These are phyloP conservation scores for Monilinia laxa DNA, from an alignment of 2,329 filamentous ascomycete species.

Conservation along the genomic window DNA sequence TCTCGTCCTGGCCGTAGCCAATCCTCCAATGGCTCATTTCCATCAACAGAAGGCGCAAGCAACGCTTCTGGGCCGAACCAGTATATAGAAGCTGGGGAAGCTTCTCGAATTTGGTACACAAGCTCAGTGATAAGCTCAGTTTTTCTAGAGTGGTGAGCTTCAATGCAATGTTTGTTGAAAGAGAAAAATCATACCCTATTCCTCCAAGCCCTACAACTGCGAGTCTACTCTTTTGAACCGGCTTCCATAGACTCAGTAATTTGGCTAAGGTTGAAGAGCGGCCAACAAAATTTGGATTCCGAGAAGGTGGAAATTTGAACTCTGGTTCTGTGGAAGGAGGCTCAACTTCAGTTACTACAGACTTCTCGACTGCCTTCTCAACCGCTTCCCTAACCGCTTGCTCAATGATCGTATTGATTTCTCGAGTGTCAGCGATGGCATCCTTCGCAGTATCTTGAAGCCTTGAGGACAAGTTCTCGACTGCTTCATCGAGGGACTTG, in stretches of 20 bases:
- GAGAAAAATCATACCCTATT: slow-evolving; percentile 28
- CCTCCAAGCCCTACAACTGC: slow-evolving; percentile 35
- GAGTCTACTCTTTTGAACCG: slow-evolving; percentile 29
- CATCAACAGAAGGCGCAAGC: slow-evolving; percentile 10
- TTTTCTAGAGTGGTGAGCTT: slow-evolving; percentile 29
- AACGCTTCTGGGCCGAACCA: slow-evolving; percentile 32
- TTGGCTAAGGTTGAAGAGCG: slow-evolving; percentile 28
- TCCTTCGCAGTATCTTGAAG: slow-evolving; percentile 22
- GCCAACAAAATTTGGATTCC: slow-evolving; percentile 34
- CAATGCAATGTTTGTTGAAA: background rate
- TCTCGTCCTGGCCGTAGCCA: slow-evolving; percentile 25
- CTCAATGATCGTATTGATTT: slow-evolving; percentile 19
- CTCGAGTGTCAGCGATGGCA: slow-evolving; percentile 20
- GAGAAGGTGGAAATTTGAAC: slow-evolving; percentile 30
- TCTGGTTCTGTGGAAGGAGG: slow-evolving; percentile 7
- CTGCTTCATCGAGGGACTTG: slow-evolving; percentile 20
- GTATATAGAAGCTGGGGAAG: slow-evolving; percentile 33
- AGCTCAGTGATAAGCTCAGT: slow-evolving; percentile 34
- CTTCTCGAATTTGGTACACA: slow-evolving; percentile 30
- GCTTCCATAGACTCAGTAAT: slow-evolving; percentile 35
- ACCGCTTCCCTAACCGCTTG: slow-evolving; percentile 19
- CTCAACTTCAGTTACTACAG: slow-evolving; percentile 14
- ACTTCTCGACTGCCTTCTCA: slow-evolving; percentile 20
- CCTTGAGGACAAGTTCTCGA: slow-evolving; percentile 18
- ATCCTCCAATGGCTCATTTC: slow-evolving; percentile 27